phyloP scores from a whole-genome alignment of 2,329 filamentous ascomycete genomes.

The Fusarium foetens region DNA sequence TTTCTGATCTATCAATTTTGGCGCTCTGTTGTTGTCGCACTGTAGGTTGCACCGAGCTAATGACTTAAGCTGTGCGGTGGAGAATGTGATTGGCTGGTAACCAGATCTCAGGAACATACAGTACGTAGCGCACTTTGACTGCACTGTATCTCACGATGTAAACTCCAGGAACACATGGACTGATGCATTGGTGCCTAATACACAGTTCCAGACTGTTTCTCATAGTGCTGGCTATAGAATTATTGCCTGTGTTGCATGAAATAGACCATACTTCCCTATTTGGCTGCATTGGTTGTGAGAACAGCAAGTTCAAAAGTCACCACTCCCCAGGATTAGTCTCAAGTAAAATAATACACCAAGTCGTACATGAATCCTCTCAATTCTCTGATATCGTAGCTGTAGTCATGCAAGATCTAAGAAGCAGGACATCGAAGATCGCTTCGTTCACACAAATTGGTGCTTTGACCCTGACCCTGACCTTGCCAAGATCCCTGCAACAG shows the following conservation, averaged over 20 bases:
- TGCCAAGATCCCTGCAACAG: neutral
- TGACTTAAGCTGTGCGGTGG: accelerated
- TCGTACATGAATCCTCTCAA: too few relatives aligned
- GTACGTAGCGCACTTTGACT: accelerated
- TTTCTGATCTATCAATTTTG: neutral
- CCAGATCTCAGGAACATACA: accelerated
- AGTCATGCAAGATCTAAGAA: accelerated
- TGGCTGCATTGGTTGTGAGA: too few relatives aligned
- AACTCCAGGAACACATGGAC: neutral
- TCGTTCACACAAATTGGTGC: accelerated
- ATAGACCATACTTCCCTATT: neutral
- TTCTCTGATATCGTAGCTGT: accelerated
- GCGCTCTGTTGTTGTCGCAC: neutral
- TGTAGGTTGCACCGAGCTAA: accelerated
- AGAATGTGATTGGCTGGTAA: neutral
- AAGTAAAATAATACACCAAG: too few relatives aligned
- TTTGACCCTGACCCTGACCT: neutral
- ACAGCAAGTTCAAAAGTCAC: accelerated
- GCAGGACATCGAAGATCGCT: accelerated
- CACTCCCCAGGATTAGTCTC: too few relatives aligned
- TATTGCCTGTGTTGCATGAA: too few relatives aligned
- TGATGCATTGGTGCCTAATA: accelerated
- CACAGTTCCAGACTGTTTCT: accelerated
- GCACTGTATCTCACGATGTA: neutral
- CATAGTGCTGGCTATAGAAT: accelerated